These are phyloP conservation scores for Papiliotrema nemorosa DNA, from an alignment of 1,284 basidiomycete species.

Conservation along the genomic window DNA sequence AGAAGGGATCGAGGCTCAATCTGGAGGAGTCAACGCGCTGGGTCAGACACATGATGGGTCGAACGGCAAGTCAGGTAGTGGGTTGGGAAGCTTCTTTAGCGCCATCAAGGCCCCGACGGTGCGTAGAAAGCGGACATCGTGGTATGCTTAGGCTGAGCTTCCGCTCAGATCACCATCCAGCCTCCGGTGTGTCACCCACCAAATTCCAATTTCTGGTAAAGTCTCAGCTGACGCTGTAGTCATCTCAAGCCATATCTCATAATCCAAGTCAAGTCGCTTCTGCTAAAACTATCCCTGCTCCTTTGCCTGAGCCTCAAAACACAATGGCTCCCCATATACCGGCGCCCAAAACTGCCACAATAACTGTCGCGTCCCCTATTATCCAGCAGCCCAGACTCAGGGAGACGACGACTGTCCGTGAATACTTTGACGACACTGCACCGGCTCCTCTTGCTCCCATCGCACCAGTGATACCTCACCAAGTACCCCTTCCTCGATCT, in stretches of 20 bases:
- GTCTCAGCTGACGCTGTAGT: constrained; percentile 5
- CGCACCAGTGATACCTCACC: not conserved
- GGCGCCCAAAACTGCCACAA: not conserved
- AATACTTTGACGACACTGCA: not conserved
- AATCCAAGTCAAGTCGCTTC: not conserved
- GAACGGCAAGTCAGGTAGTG: not conserved
- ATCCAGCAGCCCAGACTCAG: not conserved
- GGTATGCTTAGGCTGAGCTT: constrained; percentile 20
- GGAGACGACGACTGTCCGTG: not conserved
- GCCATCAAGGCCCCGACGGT: constrained; percentile 31
- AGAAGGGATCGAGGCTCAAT: constrained; percentile 16
- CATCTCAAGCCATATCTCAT: constrained; percentile 9
- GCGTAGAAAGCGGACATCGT: constrained; percentile 23
- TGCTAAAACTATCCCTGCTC: not conserved
- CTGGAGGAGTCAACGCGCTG: constrained; percentile 3
- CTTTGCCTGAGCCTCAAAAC: not conserved
- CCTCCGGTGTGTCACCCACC: constrained; percentile 27
- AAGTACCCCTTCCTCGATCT: not conserved
- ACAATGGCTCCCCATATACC: not conserved
- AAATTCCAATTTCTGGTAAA: too few species aligned
- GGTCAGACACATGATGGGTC: not conserved
- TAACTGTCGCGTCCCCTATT: not conserved
- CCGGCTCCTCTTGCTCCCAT: not conserved
- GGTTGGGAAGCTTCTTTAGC: constrained; percentile 1
- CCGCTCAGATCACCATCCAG: constrained; percentile 33